These are phyloP conservation scores for Cadophora gregata DNA, from an alignment of 2,329 filamentous ascomycete species.

Conservation along the genomic window DNA sequence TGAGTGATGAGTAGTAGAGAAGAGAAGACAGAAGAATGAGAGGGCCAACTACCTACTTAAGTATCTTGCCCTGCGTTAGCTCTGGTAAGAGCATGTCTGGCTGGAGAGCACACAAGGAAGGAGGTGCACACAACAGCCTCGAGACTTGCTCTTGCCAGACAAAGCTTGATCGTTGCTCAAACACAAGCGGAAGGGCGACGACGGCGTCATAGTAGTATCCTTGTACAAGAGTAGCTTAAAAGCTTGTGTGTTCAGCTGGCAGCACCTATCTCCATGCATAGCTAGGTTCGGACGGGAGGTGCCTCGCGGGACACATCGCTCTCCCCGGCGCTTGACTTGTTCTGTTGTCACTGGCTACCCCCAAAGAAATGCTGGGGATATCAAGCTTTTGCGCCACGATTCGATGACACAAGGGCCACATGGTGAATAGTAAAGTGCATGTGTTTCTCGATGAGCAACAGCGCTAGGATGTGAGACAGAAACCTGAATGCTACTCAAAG, in stretches of 20 bases:
- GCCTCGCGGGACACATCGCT: constrained; percentile 21
- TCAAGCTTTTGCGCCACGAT: constrained; percentile 5
- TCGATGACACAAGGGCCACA: background rate
- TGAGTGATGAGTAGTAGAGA: constrained; percentile 18
- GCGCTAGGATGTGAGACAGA: background rate
- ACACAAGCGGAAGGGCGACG: constrained; percentile 8
- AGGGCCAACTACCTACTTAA: constrained; percentile 20
- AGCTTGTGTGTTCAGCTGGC: constrained; percentile 15
- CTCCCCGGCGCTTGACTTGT: constrained; percentile 16
- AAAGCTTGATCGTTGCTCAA: constrained; percentile 23
- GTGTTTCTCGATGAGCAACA: background rate
- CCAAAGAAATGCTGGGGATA: background rate
- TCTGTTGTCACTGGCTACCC: background rate
- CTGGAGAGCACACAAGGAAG: constrained; percentile 5
- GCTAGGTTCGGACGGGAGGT: constrained; percentile 22
- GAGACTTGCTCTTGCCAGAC: constrained; percentile 8
- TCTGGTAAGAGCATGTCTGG: constrained; percentile 9
- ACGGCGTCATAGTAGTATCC: constrained; percentile 26
- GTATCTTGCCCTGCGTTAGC: constrained; percentile 10
- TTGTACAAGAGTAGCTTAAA: constrained; percentile 13
- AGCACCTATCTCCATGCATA: constrained; percentile 16
- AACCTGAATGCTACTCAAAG: too few relatives aligned
- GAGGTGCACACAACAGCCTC: constrained; percentile 8
- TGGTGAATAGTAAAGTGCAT: background rate
- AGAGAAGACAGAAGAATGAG: constrained; percentile 11